Evolutionary conservation across 352 stramenopile genomes (phyloP).

Genomic region (Paralagenidium karlingii): DNA sequence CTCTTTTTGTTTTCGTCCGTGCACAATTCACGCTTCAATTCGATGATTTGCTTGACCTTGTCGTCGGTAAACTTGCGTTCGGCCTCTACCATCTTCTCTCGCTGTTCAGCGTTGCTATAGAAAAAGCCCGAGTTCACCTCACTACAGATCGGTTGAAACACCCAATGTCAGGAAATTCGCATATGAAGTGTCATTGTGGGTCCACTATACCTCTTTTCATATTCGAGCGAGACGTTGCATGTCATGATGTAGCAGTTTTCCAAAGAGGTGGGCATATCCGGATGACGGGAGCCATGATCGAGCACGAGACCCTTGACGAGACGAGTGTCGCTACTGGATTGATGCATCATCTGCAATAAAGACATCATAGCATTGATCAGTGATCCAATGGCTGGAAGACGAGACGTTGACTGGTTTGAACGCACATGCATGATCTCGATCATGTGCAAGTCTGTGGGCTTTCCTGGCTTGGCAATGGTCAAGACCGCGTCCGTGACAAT

Average conservation of each 20-base stretch:
- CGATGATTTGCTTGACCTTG: conserved; percentile 95
- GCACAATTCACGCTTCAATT: conserved; percentile 97
- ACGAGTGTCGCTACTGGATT: conserved; percentile 87
- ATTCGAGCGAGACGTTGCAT: conserved; percentile 99
- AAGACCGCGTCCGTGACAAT: conserved; percentile 96
- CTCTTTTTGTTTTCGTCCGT: conserved; percentile 91
- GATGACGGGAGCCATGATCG: conserved; percentile 97
- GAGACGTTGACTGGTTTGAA: not conserved
- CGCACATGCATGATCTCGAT: conserved; percentile 97
- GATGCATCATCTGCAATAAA: conserved; percentile 90
- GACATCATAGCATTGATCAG: too few species aligned
- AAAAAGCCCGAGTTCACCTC: conserved; percentile 98
- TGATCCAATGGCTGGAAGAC: not conserved
- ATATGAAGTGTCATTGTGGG: too few species aligned
- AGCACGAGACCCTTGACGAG: conserved; percentile 95
- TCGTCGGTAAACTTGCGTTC: conserved; percentile 94
- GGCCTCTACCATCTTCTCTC: conserved; percentile 95
- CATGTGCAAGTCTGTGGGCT: conserved; percentile 96
- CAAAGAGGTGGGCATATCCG: conserved; percentile 96
- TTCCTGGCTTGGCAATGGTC: conserved; percentile 78
- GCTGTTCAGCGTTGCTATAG: conserved; percentile 97
- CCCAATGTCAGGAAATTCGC: too few species aligned
- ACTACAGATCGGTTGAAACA: too few species aligned
- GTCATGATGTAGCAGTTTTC: conserved; percentile 99
- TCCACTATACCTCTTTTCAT: too few species aligned